These are phyloP conservation scores for Ascochyta clinopodiicola DNA, from an alignment of 2,329 filamentous ascomycete species.

Conservation along the genomic window DNA sequence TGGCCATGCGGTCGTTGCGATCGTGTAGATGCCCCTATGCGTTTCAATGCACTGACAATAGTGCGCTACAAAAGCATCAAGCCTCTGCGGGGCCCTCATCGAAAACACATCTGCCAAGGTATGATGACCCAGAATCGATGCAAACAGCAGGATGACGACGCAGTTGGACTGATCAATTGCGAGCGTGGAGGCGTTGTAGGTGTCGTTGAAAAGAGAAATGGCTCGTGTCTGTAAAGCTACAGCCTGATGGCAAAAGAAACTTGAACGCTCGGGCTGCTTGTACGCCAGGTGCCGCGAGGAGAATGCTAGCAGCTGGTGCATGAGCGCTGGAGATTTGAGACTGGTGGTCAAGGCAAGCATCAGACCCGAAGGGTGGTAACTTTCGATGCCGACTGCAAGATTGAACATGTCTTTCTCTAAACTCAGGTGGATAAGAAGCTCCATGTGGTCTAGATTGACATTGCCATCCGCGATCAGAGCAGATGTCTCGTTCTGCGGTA, in stretches of 20 bases:
- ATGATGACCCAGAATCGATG: slow-evolving; percentile 45
- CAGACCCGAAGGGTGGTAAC: slow-evolving; percentile 21
- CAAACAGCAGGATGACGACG: slow-evolving; percentile 45
- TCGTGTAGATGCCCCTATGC: slow-evolving; percentile 27
- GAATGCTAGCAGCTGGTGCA: slow-evolving; percentile 48
- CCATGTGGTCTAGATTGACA: slow-evolving; percentile 47
- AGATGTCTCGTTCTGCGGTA: no score
- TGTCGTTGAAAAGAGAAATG: slow-evolving; percentile 34
- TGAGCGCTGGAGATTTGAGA: slow-evolving; percentile 43
- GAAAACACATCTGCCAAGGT: slow-evolving; percentile 45
- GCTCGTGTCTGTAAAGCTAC: slow-evolving; percentile 44
- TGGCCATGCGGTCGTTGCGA: slow-evolving; percentile 32
- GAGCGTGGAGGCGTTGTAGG: slow-evolving; percentile 4
- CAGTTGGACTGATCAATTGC: slow-evolving; percentile 38
- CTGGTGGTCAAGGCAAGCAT: slow-evolving; percentile 27
- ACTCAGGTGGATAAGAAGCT: slow-evolving; percentile 45
- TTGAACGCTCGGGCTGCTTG: slow-evolving; percentile 28
- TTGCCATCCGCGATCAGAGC: slow-evolving; percentile 3
- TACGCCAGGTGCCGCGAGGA: slow-evolving; percentile 47
- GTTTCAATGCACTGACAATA: slow-evolving; percentile 39
- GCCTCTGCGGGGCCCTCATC: slow-evolving; percentile 20
- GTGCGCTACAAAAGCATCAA: slow-evolving; percentile 37
- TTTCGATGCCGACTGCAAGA: slow-evolving; percentile 25
- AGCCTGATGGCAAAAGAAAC: slow-evolving; percentile 22
- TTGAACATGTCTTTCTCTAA: slow-evolving; percentile 32